Evolutionary conservation across 2,329 filamentous ascomycete species (phyloP).

Genomic region (Penicillium sp.): DNA sequence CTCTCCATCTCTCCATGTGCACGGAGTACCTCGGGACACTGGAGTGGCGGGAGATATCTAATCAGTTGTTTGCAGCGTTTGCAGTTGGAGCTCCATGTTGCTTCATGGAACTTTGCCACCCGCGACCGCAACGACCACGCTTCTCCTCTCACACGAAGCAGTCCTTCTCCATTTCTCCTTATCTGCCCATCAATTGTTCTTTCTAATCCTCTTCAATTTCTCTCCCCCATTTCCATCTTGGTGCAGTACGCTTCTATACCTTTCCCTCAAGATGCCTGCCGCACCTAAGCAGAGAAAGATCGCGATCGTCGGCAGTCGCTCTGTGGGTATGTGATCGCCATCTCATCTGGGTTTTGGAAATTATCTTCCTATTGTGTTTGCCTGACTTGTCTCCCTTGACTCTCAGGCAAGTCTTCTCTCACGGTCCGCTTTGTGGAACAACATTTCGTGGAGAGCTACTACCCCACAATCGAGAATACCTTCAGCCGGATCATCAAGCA

Average conservation of each 20-base stretch:
- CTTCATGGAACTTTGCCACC: constrained; percentile 33
- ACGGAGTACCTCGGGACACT: neutral
- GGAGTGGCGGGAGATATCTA: constrained; percentile 12
- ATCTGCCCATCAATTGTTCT: neutral
- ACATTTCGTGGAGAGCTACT: constrained; percentile 98
- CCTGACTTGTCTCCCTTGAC: neutral
- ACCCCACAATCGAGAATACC: constrained; percentile 98
- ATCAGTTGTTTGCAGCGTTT: constrained; percentile 31
- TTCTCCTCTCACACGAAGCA: constrained; percentile 12
- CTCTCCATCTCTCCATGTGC: neutral
- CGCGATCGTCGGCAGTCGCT: constrained; percentile 91
- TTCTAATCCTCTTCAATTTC: neutral
- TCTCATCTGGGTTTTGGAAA: neutral
- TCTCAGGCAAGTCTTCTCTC: constrained; percentile 89
- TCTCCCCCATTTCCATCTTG: neutral
- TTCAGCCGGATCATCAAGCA: constrained; percentile 94
- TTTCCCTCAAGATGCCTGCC: constrained; percentile 60
- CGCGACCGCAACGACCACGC: constrained; percentile 12
- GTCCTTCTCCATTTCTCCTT: constrained; percentile 5
- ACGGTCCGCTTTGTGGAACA: constrained; percentile 97
- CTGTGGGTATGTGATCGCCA: constrained; percentile 67
- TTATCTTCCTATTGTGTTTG: neutral
- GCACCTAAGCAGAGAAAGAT: constrained; percentile 89
- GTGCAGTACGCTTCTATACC: neutral
- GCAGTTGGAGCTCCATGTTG: constrained; percentile 27